Evolutionary conservation across 73 alveolate genomes (phyloP).

Genomic region (Effrenium voratum): DNA sequence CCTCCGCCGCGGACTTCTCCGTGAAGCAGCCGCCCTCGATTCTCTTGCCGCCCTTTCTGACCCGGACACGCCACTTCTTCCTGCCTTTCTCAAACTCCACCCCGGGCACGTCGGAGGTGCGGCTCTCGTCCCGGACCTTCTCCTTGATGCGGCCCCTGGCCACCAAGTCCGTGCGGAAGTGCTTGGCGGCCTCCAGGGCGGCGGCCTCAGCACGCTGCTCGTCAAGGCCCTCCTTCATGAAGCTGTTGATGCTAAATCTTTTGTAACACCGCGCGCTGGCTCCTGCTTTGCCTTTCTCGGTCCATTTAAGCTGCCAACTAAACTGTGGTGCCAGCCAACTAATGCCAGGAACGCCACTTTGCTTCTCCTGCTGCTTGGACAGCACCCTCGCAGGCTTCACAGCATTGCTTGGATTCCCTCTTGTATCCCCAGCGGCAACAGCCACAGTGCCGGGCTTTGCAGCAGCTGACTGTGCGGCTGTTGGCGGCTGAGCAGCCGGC

Average conservation of each 20-base stretch:
- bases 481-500: too few relatives aligned
- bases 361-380: not conserved
- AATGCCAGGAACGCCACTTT: constrained; percentile 4
- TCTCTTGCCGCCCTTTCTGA: not conserved
- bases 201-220: not conserved
- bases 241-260: not conserved
- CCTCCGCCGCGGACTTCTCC: constrained; percentile 49
- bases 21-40: constrained; percentile 35
- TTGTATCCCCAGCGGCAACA: not conserved
- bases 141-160: not conserved
- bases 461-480: too few relatives aligned
- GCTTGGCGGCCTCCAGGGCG: constrained; percentile 47
- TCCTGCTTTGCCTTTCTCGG: too few relatives aligned
- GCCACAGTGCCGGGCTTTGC: not conserved
- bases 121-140: not conserved
- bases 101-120: constrained; percentile 40
- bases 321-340: not conserved
- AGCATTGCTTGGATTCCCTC: not conserved
- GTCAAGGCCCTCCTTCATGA: not conserved
- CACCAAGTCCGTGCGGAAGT: constrained; percentile 32
- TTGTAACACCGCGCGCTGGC: not conserved
- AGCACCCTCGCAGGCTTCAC: not conserved
- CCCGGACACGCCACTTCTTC: not conserved
- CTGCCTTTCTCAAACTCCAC: not conserved
- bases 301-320: not conserved